Percentiles rank a stretch among this genome's conserved stretches.
Conservation (phyloP, 2,329 filamentous ascomycete genomes). For the Zalaria sp. region DNA sequence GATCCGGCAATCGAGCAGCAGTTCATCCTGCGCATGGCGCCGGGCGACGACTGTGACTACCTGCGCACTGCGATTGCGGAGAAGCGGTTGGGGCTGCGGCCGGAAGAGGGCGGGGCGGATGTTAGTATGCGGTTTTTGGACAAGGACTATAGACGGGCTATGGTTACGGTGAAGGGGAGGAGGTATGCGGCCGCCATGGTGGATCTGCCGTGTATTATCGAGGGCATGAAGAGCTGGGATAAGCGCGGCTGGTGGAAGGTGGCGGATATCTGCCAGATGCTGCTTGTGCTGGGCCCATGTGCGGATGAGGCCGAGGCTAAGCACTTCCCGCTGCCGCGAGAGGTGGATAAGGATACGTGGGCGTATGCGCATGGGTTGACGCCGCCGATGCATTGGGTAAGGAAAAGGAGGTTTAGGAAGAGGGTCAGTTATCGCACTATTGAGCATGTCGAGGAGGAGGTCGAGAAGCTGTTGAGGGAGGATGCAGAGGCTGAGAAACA, state of each 20-base stretch:
- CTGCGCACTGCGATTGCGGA: conserved; percentile 63
- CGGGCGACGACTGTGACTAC: conserved; percentile 75
- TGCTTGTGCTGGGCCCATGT: conserved; percentile 60
- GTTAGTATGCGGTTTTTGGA: conserved; percentile 71
- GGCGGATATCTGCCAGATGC: conserved; percentile 79
- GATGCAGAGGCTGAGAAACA: conserved; percentile 43
- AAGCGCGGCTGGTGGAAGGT: conserved; percentile 76
- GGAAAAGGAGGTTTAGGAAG: conserved; percentile 71
- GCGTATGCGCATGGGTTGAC: conserved; percentile 77
- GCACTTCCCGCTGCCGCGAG: conserved; percentile 48
- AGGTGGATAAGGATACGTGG: conserved; percentile 53
- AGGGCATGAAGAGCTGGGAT: conserved; percentile 90
- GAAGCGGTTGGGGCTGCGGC: conserved; percentile 56
- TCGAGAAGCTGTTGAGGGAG: conserved; percentile 56
- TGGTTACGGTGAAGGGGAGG: conserved; percentile 54
- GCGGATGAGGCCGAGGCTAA: conserved; percentile 38
- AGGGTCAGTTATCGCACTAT: conserved; percentile 72
- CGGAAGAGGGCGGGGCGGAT: conserved; percentile 55
- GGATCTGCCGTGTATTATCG: conserved; percentile 74
- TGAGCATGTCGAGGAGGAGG: conserved; percentile 68
- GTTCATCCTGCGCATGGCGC: conserved; percentile 76
- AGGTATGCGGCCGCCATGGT: conserved; percentile 67
- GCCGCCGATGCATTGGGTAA: conserved; percentile 74
- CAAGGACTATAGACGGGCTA: conserved; percentile 55
- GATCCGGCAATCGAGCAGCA: conserved; percentile 86